Evolutionary conservation across 768 basidiomycete species (phyloP).

Genomic region (Mycena leptocephala): DNA sequence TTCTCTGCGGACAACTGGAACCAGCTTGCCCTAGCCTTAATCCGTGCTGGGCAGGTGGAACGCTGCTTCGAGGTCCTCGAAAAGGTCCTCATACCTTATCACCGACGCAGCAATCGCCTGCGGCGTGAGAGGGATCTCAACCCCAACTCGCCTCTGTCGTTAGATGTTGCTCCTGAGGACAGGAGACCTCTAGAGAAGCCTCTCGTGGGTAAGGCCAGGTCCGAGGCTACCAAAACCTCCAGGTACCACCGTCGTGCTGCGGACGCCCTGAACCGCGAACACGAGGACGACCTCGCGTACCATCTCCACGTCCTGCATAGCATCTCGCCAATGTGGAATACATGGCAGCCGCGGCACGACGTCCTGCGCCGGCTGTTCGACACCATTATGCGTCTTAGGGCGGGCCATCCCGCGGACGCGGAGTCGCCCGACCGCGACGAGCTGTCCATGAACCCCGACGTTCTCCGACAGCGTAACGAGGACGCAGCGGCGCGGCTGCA

Average conservation of each 20-base stretch:
- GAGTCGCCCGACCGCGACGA: slow-evolving; percentile 44
- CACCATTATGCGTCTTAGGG: slow-evolving; percentile 63
- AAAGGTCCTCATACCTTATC: slow-evolving; percentile 78
- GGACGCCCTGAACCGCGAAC: slow-evolving; percentile 24
- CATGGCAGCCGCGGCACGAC: slow-evolving; percentile 75
- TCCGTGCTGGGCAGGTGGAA: slow-evolving; percentile 87
- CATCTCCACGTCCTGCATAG: slow-evolving; percentile 74
- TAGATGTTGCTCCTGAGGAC: slow-evolving; percentile 47
- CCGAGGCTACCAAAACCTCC: slow-evolving; percentile 31
- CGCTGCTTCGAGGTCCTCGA: slow-evolving; percentile 90
- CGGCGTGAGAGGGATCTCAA: slow-evolving; percentile 43
- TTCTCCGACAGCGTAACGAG: not conserved
- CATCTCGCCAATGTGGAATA: slow-evolving; percentile 75
- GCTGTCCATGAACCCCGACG: slow-evolving; percentile 38
- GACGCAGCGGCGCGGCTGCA: slow-evolving; percentile 60
- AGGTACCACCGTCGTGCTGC: slow-evolving; percentile 33
- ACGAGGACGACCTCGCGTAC: slow-evolving; percentile 67
- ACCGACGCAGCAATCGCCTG: slow-evolving; percentile 48
- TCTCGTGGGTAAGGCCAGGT: slow-evolving; percentile 24
- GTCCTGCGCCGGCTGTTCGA: slow-evolving; percentile 65
- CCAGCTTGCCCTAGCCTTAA: slow-evolving; percentile 80
- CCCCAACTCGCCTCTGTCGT: slow-evolving; percentile 60
- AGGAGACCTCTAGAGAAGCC: slow-evolving; percentile 29
- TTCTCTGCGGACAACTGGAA: slow-evolving; percentile 97
- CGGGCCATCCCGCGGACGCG: slow-evolving; percentile 65